These are phyloP conservation scores for Zoysia pacifica DNA, from an alignment of 176 grass and related monocot species.

Conservation along the genomic window DNA sequence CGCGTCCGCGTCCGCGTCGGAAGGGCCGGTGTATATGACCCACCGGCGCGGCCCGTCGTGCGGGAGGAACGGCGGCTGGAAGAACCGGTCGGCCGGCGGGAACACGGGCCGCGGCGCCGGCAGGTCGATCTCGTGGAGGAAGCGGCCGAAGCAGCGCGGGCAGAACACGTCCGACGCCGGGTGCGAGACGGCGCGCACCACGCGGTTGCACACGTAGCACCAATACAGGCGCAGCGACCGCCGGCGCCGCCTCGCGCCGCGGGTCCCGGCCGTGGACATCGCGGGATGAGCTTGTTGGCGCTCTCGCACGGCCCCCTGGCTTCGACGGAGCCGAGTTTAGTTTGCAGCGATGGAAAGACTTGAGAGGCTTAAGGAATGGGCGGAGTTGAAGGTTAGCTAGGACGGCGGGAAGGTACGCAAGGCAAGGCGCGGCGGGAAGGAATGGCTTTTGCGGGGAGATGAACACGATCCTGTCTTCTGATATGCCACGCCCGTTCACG, in stretches of 20 bases:
- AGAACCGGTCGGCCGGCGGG: slow-evolving; percentile 36
- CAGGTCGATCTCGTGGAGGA: slow-evolving; percentile 77
- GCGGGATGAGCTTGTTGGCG: neutral
- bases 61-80: slow-evolving; percentile 49
- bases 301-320: slow-evolving; percentile 16
- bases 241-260: slow-evolving; percentile 34
- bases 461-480: slow-evolving; percentile 54
- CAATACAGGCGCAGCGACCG: slow-evolving; percentile 75
- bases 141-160: slow-evolving; percentile 69
- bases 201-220: slow-evolving; percentile 79
- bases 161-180: slow-evolving; percentile 65
- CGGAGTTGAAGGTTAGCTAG: neutral
- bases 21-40: slow-evolving; percentile 25
- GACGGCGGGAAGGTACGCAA: neutral
- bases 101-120: slow-evolving; percentile 39
- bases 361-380: neutral
- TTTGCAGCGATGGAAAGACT: neutral
- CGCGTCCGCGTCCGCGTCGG: neutral
- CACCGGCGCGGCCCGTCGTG: slow-evolving; percentile 51
- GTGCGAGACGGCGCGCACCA: slow-evolving; percentile 68
- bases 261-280: slow-evolving; percentile 28
- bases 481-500: too few species aligned
- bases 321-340: neutral
- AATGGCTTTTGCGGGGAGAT: slow-evolving; percentile 52
- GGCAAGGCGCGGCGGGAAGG: slow-evolving; percentile 49